Conservation (phyloP, 495 filamentous ascomycete species). For the Penicillium pulvis region DNA sequence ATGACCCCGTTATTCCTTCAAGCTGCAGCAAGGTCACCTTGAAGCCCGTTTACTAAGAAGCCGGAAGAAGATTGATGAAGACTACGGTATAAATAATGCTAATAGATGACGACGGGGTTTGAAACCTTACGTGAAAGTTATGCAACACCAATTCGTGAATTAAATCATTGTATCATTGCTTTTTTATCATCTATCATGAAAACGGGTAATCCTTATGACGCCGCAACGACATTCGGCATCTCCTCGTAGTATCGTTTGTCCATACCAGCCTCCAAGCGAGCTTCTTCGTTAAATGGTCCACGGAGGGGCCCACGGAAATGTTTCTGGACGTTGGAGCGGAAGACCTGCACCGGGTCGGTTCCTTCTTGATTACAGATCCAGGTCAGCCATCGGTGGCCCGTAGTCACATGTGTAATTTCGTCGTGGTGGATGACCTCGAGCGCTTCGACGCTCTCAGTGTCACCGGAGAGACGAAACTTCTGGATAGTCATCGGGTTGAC, state of each 20-base stretch:
- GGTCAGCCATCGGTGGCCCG: conserved; percentile 53
- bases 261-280: conserved; percentile 52
- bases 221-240: conserved; percentile 12
- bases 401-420: conserved; percentile 58
- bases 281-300: conserved; percentile 54
- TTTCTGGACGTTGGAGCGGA: conserved; percentile 49
- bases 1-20: conserved; percentile 34
- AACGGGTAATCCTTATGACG: conserved; percentile 13
- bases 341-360: conserved; percentile 53
- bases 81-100: conserved; percentile 2
- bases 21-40: conserved; percentile 47
- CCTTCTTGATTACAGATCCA: conserved; percentile 56
- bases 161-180: conserved; percentile 3
- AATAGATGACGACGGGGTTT: neutral
- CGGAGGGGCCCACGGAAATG: conserved; percentile 50
- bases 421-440: conserved; percentile 56
- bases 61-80: neutral
- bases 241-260: conserved; percentile 50
- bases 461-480: conserved; percentile 51
- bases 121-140: neutral
- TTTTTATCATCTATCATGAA: conserved; percentile 21
- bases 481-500: conserved; percentile 57
- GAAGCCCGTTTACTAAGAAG: conserved; percentile 22
- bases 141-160: neutral
- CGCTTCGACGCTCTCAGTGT: conserved; percentile 46